Base-by-base conservation (phyloP, 257 asterid genomes). In the Hygrophila difformis region DNA sequence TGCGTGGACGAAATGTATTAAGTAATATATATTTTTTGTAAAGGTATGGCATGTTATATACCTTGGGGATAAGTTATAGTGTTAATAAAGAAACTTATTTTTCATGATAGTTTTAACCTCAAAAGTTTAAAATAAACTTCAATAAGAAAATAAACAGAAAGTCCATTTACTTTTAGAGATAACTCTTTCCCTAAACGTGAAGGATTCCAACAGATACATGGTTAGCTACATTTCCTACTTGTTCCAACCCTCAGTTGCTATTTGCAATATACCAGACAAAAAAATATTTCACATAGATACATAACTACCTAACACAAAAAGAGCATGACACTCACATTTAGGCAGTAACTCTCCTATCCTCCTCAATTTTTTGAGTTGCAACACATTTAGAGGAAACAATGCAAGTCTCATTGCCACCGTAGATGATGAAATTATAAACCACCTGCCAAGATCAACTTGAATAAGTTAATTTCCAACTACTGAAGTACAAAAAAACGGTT, bases 311-410 rank as follows among this genome's bases (percentile, higher is more conserved):
- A 44, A 60, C 10, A 44, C 18, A 23, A 49, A 42, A 20, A 34
- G 54, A 39, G 44, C 40, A 35, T 20, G 65, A 67, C 34, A 54
- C 98, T 79, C 74, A 82, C 99, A 74, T 78, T 56, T 68, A 57
- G 95, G 80, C 36, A 91, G 54, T 22, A 73, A 34, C 59, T 70
- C 83, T 37, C 72, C 78, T 39, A 89, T 72, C 59, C 59, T 69
- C 73, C 47, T 77, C 79, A 79, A 44, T 48, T 89, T 89, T 56
- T 54, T 74, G 37, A 85, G 91, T 57, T 89, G 98, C 72, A 82
- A 47, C 17, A 91, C 70, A 10, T 63, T 54, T 19, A 78, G 34
- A 47, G 95, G 94, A 67, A 81, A 68, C 49, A 91, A 29, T 35
- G 72, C 55, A 44, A 86, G 75, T 59, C 96, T 70, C 74, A 78